Conservation (phyloP, 2,329 filamentous ascomycete genomes). For the Neofusicoccum umdonicola region DNA sequence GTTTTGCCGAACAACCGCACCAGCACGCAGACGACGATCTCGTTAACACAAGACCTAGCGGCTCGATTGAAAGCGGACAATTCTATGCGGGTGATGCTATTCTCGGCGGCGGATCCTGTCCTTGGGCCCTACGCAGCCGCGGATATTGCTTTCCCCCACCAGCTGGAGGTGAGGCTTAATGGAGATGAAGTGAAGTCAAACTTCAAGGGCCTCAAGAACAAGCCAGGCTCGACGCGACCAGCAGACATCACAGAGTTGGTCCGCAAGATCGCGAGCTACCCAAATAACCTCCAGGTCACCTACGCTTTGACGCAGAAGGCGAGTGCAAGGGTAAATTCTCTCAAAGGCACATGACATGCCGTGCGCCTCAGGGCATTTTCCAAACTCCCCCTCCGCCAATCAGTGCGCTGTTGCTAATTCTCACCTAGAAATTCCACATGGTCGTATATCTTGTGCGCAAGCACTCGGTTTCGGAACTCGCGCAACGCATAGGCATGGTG, state of each 20-base stretch:
- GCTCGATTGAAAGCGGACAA: constrained; percentile 59
- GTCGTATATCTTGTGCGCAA: constrained; percentile 73
- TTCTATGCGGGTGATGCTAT: constrained; percentile 74
- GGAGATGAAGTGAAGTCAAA: constrained; percentile 87
- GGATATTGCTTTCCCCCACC: constrained; percentile 85
- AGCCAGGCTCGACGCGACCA: constrained; percentile 88
- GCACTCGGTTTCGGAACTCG: constrained; percentile 69
- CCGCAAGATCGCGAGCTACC: constrained; percentile 67
- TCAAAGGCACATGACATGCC: neutral
- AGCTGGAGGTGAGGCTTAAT: constrained; percentile 91
- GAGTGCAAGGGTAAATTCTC: constrained; percentile 21
- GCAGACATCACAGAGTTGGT: constrained; percentile 83
- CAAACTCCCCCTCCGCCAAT: neutral
- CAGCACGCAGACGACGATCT: constrained; percentile 58
- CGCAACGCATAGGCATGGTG: constrained; percentile 65
- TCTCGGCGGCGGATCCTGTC: constrained; percentile 66
- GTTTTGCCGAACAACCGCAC: constrained; percentile 60
- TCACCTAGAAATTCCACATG: constrained; percentile 48
- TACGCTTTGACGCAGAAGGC: constrained; percentile 89
- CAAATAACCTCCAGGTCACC: constrained; percentile 78
- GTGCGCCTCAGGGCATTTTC: neutral
- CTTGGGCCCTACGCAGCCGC: constrained; percentile 31
- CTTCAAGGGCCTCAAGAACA: constrained; percentile 90
- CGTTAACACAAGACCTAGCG: constrained; percentile 54
- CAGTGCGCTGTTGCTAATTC: neutral